Base-by-base conservation (phyloP, 2,329 filamentous ascomycete species). In the Cordyceps cateniannulata region DNA sequence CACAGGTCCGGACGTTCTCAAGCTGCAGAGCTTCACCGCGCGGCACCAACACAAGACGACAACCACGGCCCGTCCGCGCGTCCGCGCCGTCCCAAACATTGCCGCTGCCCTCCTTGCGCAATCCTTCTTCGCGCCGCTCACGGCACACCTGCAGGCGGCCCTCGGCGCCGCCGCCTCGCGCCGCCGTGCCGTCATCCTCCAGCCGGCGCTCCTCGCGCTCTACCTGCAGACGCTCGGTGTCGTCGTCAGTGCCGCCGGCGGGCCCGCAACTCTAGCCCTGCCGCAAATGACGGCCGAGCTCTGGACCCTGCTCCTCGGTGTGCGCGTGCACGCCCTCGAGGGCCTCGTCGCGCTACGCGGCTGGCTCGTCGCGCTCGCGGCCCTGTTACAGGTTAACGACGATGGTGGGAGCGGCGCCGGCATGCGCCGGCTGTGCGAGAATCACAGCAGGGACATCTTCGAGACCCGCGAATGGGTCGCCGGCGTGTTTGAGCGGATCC, bases 401-500 rank as follows among this genome's bases (percentile, higher is more conserved):
- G 82, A 85, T 53, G 25, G 48, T 35, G 32, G 32, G 8, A 12
- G 32, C 63, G 86, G 83, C 38, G 82, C 85, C 53, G 32, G 54
- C 63, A 84, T 88, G 75, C 79, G 86, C 66, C 79, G 85, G 1
- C 72, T 99, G 3, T 93, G 91, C 53, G 85, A 86, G 62, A 84
- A 87, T 61, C 85, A 91, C 67, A 87, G 89, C 0, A 84, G 85
- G 60, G 86, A 93, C 71, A 77, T 98, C 24, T 81, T 96, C 56
- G 93, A 98, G 79, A 89, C 91, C 62, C 85, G 90, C 67, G 89
- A 91, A 69, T 99, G 95, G 95, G 89, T 90, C 1, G 82, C 85
- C 48, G 79, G 80, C 59, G 82, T 97, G 1, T 96, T 97, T 73
- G 84, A 88, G 62, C 78, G 78, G 38, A 77, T 76, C 8, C 75